These are phyloP conservation scores for Cydonia oblonga DNA, from an alignment of 331 rosid species.

Conservation along the genomic window DNA sequence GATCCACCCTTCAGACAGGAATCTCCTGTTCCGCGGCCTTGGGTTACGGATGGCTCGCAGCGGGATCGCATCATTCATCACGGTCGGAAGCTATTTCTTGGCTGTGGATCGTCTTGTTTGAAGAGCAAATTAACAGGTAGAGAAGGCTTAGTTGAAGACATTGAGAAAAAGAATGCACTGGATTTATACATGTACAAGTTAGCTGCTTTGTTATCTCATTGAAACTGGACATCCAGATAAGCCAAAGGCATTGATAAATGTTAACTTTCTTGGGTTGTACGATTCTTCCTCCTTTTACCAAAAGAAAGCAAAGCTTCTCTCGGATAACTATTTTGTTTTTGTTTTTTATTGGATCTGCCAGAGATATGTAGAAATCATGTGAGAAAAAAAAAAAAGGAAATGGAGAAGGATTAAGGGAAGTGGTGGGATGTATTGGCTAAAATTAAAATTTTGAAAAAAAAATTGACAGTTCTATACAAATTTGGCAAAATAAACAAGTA, in stretches of 20 bases:
- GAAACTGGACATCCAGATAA: neutral
- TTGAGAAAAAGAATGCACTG: neutral
- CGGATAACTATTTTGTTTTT: no score
- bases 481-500: no score
- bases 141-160: neutral
- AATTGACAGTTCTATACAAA: no score
- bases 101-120: conserved; percentile 41
- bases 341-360: no score
- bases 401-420: no score
- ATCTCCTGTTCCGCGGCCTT: conserved; percentile 53
- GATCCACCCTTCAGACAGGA: conserved; percentile 80
- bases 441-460: no score
- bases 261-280: neutral
- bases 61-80: conserved; percentile 60
- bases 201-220: neutral
- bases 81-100: conserved; percentile 66
- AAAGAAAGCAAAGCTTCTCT: no score
- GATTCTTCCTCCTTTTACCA: neutral
- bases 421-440: no score
- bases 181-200: neutral
- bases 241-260: neutral
- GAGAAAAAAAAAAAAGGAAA: no score
- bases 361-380: no score
- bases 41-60: conserved; percentile 66
- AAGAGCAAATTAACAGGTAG: neutral